Base-by-base conservation (phyloP, 2,329 filamentous ascomycete species). In the Elsinoe ampelina region DNA sequence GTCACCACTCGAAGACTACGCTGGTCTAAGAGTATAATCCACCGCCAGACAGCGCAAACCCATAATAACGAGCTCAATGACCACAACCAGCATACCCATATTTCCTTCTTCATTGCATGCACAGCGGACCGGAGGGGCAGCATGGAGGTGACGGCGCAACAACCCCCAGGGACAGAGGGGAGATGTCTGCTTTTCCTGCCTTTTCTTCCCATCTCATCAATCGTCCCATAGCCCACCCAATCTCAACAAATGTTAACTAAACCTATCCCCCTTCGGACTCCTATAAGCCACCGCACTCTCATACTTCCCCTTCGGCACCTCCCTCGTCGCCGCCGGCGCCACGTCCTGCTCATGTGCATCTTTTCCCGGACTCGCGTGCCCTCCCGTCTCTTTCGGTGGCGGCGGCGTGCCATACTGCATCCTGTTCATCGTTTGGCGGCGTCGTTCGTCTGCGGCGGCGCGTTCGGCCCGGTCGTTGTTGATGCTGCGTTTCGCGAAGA, bases 401-500 rank as follows among this genome's bases (percentile, higher is more conserved):
- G 51, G 35, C 22, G 48, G 61, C 20, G 55, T 54, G 22, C 36
- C 36, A 20, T 39, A 52, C 15, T 61, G 59, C 7, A 61, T 50
- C 22, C 58, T 47, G 34, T 55, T 51, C 36, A 55, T 57, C 10
- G 52, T 47, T 54, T 64, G 63, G 57, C 66, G 64, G 64, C 79
- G 80, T 74, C 80, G 85, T 74, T 86, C 84, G 64, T 82, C 80
- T 60, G 86, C 83, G 64, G 86, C 80, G 62, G 86, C 81, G 66
- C 88, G 83, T 59, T 82, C 76, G 60, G 81, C 79, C 62, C 92
- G 87, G 72, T 96, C 90, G 64, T 87, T 87, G 70, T 96, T 95
- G 80, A 98, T 95, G 71, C 85, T 85, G 68, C 83, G 81, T 79
- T 98, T 98, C 62, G 93, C 93, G 70, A 96, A 95, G 77, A 88